phyloP scores from a whole-genome alignment of 2,329 filamentous ascomycete genomes.

The Epichloe scottii region DNA sequence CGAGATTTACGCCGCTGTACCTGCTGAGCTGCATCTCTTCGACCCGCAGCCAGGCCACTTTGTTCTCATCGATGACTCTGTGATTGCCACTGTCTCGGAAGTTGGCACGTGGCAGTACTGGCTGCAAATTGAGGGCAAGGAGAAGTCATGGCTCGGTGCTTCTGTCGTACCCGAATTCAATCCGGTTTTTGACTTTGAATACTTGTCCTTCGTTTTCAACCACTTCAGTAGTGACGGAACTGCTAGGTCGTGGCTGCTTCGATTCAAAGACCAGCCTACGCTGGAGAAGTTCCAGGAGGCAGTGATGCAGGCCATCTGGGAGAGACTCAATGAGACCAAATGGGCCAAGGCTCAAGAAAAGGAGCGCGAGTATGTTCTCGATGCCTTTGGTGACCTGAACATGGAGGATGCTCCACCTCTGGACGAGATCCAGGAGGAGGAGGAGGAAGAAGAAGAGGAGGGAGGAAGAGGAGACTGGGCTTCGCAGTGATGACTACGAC shows the following conservation, averaged over 20 bases:
- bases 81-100: slow-evolving; percentile 72
- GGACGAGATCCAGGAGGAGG: slow-evolving; percentile 34
- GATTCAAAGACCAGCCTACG: slow-evolving; percentile 73
- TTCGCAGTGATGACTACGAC: slow-evolving; percentile 57
- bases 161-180: slow-evolving; percentile 84
- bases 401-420: slow-evolving; percentile 62
- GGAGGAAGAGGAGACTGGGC: slow-evolving; percentile 53
- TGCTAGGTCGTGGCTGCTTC: slow-evolving; percentile 88
- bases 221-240: slow-evolving; percentile 81
- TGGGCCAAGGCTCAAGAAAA: slow-evolving; percentile 89
- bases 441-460: slow-evolving; percentile 45
- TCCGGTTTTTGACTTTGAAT: slow-evolving; percentile 97
- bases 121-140: slow-evolving; percentile 68
- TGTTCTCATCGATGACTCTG: slow-evolving; percentile 60
- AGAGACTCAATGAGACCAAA: slow-evolving; percentile 86
- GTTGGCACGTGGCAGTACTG: slow-evolving; percentile 90
- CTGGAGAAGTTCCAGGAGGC: slow-evolving; percentile 86
- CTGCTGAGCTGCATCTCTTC: slow-evolving; percentile 82
- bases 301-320: slow-evolving; percentile 92
- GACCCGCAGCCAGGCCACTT: slow-evolving; percentile 84
- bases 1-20: slow-evolving; percentile 63
- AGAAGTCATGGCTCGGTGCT: slow-evolving; percentile 78
- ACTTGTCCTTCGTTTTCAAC: slow-evolving; percentile 98
- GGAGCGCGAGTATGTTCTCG: slow-evolving; percentile 86
- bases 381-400: slow-evolving; percentile 86